Percentiles rank a stretch among this genome's conserved stretches.
Conservation (phyloP, 345 rosid genomes). For the Arabidopsis arenosa region DNA sequence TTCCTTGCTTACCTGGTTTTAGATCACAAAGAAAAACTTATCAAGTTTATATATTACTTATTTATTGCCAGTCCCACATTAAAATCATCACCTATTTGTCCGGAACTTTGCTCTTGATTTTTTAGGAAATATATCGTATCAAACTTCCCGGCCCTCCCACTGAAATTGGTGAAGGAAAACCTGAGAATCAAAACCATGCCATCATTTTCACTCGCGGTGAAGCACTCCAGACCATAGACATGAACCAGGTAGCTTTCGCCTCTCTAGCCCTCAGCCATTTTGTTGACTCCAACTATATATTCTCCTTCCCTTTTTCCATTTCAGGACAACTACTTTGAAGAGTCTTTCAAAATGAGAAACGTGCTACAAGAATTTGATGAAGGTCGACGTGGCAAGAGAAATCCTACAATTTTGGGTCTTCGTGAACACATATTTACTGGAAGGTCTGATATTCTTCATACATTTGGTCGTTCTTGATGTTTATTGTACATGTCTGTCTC, state of each 20-base stretch:
- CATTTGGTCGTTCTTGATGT: constrained; percentile 10
- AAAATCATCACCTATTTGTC: not conserved
- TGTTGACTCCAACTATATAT: constrained; percentile 15
- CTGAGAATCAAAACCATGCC: constrained; percentile 99
- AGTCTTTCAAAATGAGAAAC: constrained; percentile 97
- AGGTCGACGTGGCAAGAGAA: constrained; percentile 55
- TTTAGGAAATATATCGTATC: constrained; percentile 93
- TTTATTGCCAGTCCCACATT: not conserved
- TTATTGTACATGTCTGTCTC: not conserved
- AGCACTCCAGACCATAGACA: constrained; percentile 97
- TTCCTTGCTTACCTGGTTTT: constrained; percentile 8
- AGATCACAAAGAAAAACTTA: constrained; percentile 5
- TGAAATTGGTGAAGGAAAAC: constrained; percentile 97
- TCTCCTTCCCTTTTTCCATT: constrained; percentile 37
- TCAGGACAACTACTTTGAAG: constrained; percentile 99
- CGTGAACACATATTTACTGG: constrained; percentile 99
- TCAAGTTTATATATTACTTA: constrained; percentile 2
- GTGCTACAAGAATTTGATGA: constrained; percentile 77
- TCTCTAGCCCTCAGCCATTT: constrained; percentile 24
- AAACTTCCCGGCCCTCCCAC: constrained; percentile 96
- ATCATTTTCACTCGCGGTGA: constrained; percentile 98
- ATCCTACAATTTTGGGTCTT: constrained; percentile 88
- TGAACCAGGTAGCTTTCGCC: constrained; percentile 74
- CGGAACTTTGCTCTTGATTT: constrained; percentile 32
- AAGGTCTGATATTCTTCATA: constrained; percentile 57